Conservation (phyloP, 2,329 filamentous ascomycete species). For the Alternaria gaisen region DNA sequence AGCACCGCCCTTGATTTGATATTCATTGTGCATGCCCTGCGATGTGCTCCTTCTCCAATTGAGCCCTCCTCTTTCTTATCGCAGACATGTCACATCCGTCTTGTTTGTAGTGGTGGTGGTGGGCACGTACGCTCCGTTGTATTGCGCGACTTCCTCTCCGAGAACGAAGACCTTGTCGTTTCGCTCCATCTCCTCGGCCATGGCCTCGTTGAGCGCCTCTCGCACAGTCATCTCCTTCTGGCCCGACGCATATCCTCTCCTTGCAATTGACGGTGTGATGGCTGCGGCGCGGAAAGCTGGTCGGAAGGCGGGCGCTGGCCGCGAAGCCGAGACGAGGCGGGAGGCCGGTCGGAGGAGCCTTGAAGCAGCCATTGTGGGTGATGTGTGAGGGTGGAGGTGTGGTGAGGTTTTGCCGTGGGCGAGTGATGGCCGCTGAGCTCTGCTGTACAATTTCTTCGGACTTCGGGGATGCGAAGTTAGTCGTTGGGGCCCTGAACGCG, state of each 20-base stretch:
- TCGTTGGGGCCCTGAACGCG: slow-evolving; percentile 24
- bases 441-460: slow-evolving; percentile 35
- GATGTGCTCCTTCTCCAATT: slow-evolving; percentile 1
- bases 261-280: slow-evolving; percentile 58
- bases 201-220: slow-evolving; percentile 96
- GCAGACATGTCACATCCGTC: slow-evolving; percentile 16
- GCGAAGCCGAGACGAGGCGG: slow-evolving; percentile 67
- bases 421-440: slow-evolving; percentile 38
- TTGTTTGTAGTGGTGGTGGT: slow-evolving; percentile 1
- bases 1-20: slow-evolving; percentile 38
- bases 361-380: slow-evolving; percentile 62
- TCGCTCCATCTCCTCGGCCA: slow-evolving; percentile 94
- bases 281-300: slow-evolving; percentile 61
- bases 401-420: slow-evolving; percentile 32
- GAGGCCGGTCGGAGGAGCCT: slow-evolving; percentile 71
- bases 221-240: slow-evolving; percentile 96
- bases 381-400: slow-evolving; percentile 25
- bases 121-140: slow-evolving; percentile 84
- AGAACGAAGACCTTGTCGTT: slow-evolving; percentile 96
- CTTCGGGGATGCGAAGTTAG: slow-evolving; percentile 30
- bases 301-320: slow-evolving; percentile 61
- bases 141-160: slow-evolving; percentile 98
- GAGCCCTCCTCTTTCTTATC: slow-evolving; percentile 4
- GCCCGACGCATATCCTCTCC: slow-evolving; percentile 65
- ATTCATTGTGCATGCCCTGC: slow-evolving; percentile 4